These are phyloP conservation scores for Coccomyxa sp. DNA, from an alignment of 139 green algal species.

Conservation along the genomic window DNA sequence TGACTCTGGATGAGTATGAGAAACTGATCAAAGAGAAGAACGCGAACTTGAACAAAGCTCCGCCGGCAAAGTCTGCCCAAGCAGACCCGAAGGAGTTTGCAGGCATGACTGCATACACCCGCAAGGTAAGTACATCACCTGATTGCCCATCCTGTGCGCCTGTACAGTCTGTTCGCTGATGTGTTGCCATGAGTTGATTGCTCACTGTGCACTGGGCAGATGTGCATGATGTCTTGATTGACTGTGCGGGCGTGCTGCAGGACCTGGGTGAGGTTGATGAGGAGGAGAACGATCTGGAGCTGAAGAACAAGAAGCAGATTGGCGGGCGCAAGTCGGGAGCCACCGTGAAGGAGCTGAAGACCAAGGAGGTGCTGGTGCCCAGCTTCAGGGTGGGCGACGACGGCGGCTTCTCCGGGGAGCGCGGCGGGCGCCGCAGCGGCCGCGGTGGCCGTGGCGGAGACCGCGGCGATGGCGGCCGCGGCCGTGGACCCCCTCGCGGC, in stretches of 20 bases:
- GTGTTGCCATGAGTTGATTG: too few species aligned
- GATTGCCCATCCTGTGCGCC: neutral
- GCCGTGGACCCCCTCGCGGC: neutral
- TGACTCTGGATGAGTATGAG: slow-evolving; percentile 77
- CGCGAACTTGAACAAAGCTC: slow-evolving; percentile 65
- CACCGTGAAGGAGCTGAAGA: slow-evolving; percentile 38
- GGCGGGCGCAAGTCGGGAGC: slow-evolving; percentile 25
- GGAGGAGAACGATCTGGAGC: slow-evolving; percentile 18
- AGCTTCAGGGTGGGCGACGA: slow-evolving; percentile 24
- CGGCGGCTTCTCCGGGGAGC: neutral
- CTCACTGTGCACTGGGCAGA: too few species aligned
- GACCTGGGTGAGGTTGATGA: slow-evolving; percentile 27
- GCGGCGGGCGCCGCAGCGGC: slow-evolving; percentile 12
- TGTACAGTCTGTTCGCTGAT: neutral
- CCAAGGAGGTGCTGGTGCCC: slow-evolving; percentile 39
- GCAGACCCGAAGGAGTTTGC: slow-evolving; percentile 39
- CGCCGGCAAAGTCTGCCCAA: slow-evolving; percentile 27
- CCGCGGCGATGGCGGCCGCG: neutral
- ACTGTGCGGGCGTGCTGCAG: neutral
- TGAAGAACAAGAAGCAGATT: slow-evolving; percentile 39
- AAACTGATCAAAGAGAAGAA: slow-evolving; percentile 66
- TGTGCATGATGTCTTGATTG: too few species aligned
- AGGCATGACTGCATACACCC: slow-evolving; percentile 34
- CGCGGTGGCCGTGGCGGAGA: neutral
- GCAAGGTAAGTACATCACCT: slow-evolving; percentile 15